Evolutionary conservation across 164 flowering plant genomes (phyloP).

Genomic region (Macadamia integrifolia): DNA sequence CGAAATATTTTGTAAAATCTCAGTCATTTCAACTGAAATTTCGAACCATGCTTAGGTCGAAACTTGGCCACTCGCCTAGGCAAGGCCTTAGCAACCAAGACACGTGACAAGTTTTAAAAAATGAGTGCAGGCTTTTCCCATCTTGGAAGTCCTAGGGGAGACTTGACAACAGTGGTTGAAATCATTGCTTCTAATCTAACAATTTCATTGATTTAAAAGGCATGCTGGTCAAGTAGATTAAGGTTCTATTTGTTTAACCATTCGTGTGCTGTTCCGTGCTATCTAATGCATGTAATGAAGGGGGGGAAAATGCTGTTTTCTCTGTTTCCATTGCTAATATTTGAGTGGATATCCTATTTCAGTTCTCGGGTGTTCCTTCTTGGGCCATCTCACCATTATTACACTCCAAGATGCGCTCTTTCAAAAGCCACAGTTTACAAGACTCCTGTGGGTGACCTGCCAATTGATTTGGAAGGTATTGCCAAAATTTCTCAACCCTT

Average conservation of each 20-base stretch:
- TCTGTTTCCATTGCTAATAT: slow-evolving; percentile 14
- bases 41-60: too few relatives aligned
- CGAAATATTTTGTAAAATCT: too few relatives aligned
- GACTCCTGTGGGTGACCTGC: slow-evolving; percentile 90
- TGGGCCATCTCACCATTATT: slow-evolving; percentile 97
- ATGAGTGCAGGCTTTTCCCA: too few relatives aligned
- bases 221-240: background rate
- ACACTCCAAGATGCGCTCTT: slow-evolving; percentile 95
- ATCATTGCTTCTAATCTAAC: background rate
- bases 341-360: slow-evolving; percentile 23
- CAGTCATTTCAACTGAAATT: too few relatives aligned
- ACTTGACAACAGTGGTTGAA: too few relatives aligned
- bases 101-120: too few relatives aligned
- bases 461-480: slow-evolving; percentile 91
- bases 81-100: too few relatives aligned
- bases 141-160: too few relatives aligned
- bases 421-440: slow-evolving; percentile 73
- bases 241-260: too few relatives aligned
- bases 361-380: slow-evolving; percentile 89
- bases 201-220: background rate
- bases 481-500: background rate
- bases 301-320: background rate
- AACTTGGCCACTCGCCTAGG: too few relatives aligned
- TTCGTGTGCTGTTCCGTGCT: background rate
- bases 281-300: background rate